Percentiles rank a stretch among this genome's conserved stretches.
Conservation (phyloP, 73 alveolate genomes). For the Blepharisma stoltei region DNA sequence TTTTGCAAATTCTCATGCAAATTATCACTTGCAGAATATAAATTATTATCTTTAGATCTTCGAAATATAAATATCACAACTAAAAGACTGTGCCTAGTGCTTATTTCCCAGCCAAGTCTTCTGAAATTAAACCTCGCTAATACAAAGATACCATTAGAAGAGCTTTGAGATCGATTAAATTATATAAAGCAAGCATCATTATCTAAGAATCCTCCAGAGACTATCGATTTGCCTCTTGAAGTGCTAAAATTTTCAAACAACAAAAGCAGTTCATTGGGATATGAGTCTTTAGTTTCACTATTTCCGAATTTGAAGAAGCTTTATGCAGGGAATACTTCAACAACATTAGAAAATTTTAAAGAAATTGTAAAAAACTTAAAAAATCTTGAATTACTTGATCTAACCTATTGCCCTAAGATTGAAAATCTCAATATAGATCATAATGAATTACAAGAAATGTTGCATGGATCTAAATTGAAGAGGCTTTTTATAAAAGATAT, state of each 20-base stretch:
- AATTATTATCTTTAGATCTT: neutral
- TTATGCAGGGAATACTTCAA: conserved; percentile 17
- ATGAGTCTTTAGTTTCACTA: neutral
- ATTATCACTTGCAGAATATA: neutral
- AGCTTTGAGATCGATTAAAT: neutral
- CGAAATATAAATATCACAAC: neutral
- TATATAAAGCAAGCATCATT: too few species aligned
- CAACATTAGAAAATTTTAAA: neutral
- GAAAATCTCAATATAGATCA: neutral
- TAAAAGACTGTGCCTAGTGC: neutral
- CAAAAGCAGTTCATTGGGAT: neutral
- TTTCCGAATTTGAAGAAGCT: conserved; percentile 2
- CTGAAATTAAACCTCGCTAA: neutral
- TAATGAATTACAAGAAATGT: neutral
- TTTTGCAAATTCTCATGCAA: neutral
- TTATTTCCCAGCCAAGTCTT: neutral
- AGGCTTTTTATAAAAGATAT: conserved; percentile 8
- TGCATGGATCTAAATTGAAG: neutral
- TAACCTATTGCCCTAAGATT: neutral
- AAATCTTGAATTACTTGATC: neutral
- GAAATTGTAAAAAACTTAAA: neutral
- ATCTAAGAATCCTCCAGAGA: neutral
- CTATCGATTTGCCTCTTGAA: neutral
- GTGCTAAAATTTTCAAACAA: neutral
- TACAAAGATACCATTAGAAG: neutral